Conservation (phyloP, 768 basidiomycete species). For the Lentinula raphanica region DNA sequence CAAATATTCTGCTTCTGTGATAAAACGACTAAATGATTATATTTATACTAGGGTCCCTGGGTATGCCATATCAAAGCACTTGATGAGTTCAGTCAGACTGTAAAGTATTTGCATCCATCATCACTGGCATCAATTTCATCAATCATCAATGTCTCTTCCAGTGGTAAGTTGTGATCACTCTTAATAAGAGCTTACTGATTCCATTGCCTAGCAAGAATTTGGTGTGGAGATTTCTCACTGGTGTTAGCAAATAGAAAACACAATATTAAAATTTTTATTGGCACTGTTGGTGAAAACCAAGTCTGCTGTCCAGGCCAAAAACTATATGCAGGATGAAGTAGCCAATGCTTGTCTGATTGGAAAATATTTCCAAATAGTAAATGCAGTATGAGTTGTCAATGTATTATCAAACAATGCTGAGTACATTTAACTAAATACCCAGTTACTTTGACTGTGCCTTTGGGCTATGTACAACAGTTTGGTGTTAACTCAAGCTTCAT, state of each 20-base stretch:
- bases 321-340: slow-evolving; percentile 48
- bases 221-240: slow-evolving; percentile 50
- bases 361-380: slow-evolving; percentile 39
- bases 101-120: slow-evolving; percentile 56
- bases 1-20: not conserved
- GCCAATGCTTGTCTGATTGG: slow-evolving; percentile 58
- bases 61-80: slow-evolving; percentile 68
- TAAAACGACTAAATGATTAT: slow-evolving; percentile 7
- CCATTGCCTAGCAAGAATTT: slow-evolving; percentile 49
- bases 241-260: slow-evolving; percentile 10
- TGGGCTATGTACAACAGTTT: too few species aligned
- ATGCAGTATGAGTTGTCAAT: not conserved
- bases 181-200: slow-evolving; percentile 30
- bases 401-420: not conserved
- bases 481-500: too few species aligned
- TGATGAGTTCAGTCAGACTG: slow-evolving; percentile 59
- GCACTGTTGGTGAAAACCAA: slow-evolving; percentile 53
- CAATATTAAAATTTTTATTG: slow-evolving; percentile 34
- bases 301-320: slow-evolving; percentile 49
- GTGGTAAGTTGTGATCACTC: slow-evolving; percentile 55
- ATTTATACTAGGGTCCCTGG: slow-evolving; percentile 51
- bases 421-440: too few species aligned
- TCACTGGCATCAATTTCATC: slow-evolving; percentile 69
- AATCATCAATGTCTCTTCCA: slow-evolving; percentile 66
- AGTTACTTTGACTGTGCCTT: too few species aligned